Evolutionary conservation across 2,329 filamentous ascomycete species (phyloP), one percentile per base, ranked within the genome.

Genomic region (Lasiodiplodia sp.): DNA sequence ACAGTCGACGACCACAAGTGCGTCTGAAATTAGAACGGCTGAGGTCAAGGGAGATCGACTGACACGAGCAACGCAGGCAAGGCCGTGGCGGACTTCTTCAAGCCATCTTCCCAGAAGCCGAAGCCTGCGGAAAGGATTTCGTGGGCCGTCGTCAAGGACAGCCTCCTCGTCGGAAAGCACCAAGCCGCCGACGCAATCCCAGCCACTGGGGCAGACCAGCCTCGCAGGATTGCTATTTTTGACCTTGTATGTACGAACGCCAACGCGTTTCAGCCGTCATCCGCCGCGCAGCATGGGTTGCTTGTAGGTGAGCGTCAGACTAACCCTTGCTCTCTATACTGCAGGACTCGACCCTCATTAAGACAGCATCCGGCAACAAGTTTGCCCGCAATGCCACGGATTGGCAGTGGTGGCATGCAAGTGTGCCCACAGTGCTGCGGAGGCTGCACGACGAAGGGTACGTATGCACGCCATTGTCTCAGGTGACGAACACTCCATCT

Each of bases 381-480:
- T 95, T 95, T 75, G 86, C 88, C 2, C 86, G 86, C 64, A 87
- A 89, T 72, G 87, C 90, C 0, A 83, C 84, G 4, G 95, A 98
- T 77, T 99, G 96, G 96, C 93, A 92, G 78, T 99, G 96, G 96
- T 98, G 94, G 93, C 83, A 96, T 77, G 73, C 81, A 16, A 85
- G 81, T 21, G 92, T 98, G 0, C 93, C 93, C 0, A 80, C 79
- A 0, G 87, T 83, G 65, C 79, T 99, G 21, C 87, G 86, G 72
- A 83, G 89, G 69, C 83, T 98, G 2, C 87, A 93, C 74, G 83
- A 88, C 12, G 87, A 96, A 72, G 93, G 90, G 87, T 92, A 80
- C 49, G 73, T 71, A 71, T 67, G 65, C 65, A 14, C 55, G 60
- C 55, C 57, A 65, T n/a, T 53, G 58, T 65, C 65, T 67, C 67